Percentiles rank a stretch among this genome's conserved stretches.
These are phyloP conservation scores for Kazachstania kunashirensis DNA, from an alignment of 805 yeast species.

Conservation along the genomic window DNA sequence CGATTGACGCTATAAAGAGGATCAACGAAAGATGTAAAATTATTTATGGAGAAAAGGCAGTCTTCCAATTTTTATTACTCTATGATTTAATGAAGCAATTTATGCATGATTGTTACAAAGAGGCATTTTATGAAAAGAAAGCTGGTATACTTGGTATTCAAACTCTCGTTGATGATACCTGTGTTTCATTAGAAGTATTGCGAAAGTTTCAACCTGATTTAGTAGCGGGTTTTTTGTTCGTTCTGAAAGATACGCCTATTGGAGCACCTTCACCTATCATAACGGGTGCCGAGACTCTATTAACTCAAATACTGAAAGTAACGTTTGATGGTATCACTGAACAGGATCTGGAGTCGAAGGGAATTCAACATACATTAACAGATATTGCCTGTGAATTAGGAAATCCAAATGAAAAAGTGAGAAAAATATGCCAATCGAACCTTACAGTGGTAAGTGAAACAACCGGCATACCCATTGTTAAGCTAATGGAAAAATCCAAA, in stretches of 20 bases:
- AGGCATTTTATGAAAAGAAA: constrained; percentile 70
- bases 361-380: constrained; percentile 75
- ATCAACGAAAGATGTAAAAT: constrained; percentile 52
- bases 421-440: constrained; percentile 72
- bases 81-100: constrained; percentile 70
- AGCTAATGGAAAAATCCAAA: constrained; percentile 75
- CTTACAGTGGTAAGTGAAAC: constrained; percentile 59
- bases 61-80: constrained; percentile 64
- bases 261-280: constrained; percentile 80
- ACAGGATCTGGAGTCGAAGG: constrained; percentile 51
- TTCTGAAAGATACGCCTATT: constrained; percentile 77
- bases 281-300: constrained; percentile 57
- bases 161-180: constrained; percentile 58
- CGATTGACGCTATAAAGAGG: constrained; percentile 52
- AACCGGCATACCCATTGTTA: constrained; percentile 58
- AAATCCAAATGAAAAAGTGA: constrained; percentile 72
- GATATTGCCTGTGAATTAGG: constrained; percentile 87
- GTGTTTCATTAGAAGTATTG: constrained; percentile 64
- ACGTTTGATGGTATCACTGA: constrained; percentile 57
- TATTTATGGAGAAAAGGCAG: constrained; percentile 62
- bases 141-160: constrained; percentile 84
- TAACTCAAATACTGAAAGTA: constrained; percentile 50
- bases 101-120: constrained; percentile 87
- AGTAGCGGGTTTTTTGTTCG: constrained; percentile 78
- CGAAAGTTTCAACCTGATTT: constrained; percentile 72